Evolutionary conservation across 371 early-diverging fungal species (phyloP), one percentile per base, ranked within the genome.

Genomic region (Mortierella sp.): DNA sequence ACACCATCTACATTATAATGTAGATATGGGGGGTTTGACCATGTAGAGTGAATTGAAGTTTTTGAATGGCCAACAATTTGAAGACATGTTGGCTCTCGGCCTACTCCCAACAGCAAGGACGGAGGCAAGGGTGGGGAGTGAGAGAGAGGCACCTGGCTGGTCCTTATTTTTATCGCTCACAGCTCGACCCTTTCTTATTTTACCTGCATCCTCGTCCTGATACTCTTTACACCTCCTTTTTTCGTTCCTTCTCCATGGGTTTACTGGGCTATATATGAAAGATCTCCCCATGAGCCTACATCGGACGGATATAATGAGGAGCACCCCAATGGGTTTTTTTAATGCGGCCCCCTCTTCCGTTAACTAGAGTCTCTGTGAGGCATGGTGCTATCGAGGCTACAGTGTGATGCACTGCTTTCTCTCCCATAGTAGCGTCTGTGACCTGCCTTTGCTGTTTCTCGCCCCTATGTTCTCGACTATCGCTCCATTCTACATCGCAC

Each of bases 201-300:
- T 55, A 52, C 64, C 60, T 66, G n/a, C 70, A 51, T 45, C 59
- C 62, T 35, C 61, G 59, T 78, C 67, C 63, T 78, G 73, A 73
- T 62, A 77, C 78, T 77, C 58, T 77, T 77, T 69, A 66, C 69
- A 64, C 73, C 78, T 77, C 78, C 78, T 77, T 77, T 71, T 76
- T 75, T 66, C 58, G 66, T 62, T 59, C 67, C 72, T 57, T 65
- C 66, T 64, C 63, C 61, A 66, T 71, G 72, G 64, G 64, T 35
- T 55, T 40, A n/a, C 57, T 55, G 61, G 70, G 58, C 62, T 24
- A 64, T 43, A 43, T 45, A 28, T 54, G 61, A 64, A 64, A 26
- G 66, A 51, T 52, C 67, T 51, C 70, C 57, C 45, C 54, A 45
- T 58, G 68, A 64, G 74, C 64, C 68, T 61, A 35, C 18, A 32